phyloP scores from a whole-genome alignment of 2,329 filamentous ascomycete species.

The Myriosclerotinia scirpicola region DNA sequence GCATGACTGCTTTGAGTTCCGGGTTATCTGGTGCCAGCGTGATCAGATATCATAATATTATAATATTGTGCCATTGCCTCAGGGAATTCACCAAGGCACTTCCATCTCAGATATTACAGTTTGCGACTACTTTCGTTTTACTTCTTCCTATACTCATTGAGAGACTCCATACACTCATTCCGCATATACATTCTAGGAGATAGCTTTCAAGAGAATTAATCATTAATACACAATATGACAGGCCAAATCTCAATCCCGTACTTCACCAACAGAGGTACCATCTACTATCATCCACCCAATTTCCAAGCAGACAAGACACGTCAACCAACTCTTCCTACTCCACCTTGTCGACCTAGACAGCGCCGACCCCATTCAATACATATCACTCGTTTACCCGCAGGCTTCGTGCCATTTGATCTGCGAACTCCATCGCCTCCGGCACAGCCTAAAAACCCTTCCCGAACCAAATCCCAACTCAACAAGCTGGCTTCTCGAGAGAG shows the following conservation, averaged over 20 bases:
- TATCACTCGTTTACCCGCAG: constrained; percentile 50
- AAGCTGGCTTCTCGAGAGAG: constrained; percentile 50
- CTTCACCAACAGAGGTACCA: constrained; percentile 34
- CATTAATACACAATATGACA: constrained; percentile 39
- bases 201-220: constrained; percentile 15
- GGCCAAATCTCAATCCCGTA: constrained; percentile 32
- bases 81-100: background rate
- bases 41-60: constrained; percentile 10
- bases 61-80: constrained; percentile 22
- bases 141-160: background rate
- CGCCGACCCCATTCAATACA: constrained; percentile 57
- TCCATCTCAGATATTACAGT: background rate
- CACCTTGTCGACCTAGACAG: constrained; percentile 51
- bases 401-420: constrained; percentile 45
- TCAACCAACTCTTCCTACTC: constrained; percentile 40
- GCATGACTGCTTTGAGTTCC: constrained; percentile 23
- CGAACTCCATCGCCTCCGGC: constrained; percentile 35
- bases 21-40: constrained; percentile 24
- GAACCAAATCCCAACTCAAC: constrained; percentile 41
- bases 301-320: constrained; percentile 26
- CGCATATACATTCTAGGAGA: constrained; percentile 1
- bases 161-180: constrained; percentile 20
- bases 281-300: constrained; percentile 35
- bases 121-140: constrained; percentile 16
- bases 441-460: constrained; percentile 38